A percentile compares a stretch with the other conserved stretches of the same genome.
phyloP scores from a whole-genome alignment of 306 rosid species.

The Fragaria vesca region DNA sequence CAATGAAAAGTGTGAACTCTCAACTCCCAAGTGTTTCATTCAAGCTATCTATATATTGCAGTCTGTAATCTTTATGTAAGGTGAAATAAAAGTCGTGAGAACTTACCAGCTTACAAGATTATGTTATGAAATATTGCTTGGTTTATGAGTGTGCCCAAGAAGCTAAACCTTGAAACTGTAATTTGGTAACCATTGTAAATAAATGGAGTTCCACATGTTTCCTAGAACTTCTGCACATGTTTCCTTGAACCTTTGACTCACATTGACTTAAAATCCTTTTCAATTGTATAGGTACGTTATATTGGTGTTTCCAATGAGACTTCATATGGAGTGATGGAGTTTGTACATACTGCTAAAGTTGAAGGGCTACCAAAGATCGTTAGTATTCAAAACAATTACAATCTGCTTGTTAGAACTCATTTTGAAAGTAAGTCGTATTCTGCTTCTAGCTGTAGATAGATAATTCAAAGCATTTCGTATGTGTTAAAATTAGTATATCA shows the following conservation, averaged over 20 bases:
- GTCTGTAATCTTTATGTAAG: too few relatives aligned
- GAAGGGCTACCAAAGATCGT: constrained; percentile 91
- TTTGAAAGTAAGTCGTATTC: constrained; percentile 56
- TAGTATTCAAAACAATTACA: constrained; percentile 86
- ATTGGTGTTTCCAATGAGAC: constrained; percentile 94
- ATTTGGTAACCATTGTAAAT: neutral
- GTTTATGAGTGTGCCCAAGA: neutral
- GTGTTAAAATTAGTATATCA: neutral
- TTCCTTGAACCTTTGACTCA: constrained; percentile 1
- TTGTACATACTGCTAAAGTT: constrained; percentile 70
- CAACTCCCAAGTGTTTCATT: too few relatives aligned
- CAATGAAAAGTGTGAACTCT: too few relatives aligned
- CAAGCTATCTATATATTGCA: too few relatives aligned
- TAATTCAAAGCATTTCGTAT: neutral
- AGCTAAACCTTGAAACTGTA: neutral
- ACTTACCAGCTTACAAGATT: too few relatives aligned
- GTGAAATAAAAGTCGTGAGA: too few relatives aligned
- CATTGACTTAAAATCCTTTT: constrained; percentile 5
- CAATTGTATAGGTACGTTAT: constrained; percentile 61
- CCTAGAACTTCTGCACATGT: constrained; percentile 10
- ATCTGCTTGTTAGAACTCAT: constrained; percentile 58
- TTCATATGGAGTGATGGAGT: constrained; percentile 96
- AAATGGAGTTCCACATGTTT: neutral
- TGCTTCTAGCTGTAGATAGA: neutral
- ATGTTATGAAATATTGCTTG: neutral